Conservation (phyloP, 345 rosid species). For the Eutrema yunnanense region DNA sequence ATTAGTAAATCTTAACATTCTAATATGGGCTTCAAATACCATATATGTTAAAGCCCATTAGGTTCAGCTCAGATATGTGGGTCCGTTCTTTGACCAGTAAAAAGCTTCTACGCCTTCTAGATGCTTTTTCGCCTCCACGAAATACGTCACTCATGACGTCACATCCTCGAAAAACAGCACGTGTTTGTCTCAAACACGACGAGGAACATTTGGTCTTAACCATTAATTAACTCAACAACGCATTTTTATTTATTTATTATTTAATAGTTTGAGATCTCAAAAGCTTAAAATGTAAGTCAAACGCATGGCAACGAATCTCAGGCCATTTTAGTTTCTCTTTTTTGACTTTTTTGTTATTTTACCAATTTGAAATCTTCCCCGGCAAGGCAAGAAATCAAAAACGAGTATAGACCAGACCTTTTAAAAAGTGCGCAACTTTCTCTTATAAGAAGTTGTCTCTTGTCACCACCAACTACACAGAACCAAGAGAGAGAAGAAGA, state of each 20-base stretch:
- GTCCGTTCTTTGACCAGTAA: not conserved
- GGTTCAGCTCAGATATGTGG: not conserved
- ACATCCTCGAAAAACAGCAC: not conserved
- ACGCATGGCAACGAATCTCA: slow-evolving; percentile 11
- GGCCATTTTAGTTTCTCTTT: not conserved
- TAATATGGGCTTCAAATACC: not conserved
- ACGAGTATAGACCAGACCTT: not conserved
- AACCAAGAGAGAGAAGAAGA: not conserved
- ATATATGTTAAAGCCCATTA: not conserved
- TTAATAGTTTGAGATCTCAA: not conserved
- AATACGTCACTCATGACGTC: slow-evolving; percentile 21
- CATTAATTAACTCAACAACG: not conserved
- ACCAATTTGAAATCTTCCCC: slow-evolving; percentile 14
- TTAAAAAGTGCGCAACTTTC: not conserved
- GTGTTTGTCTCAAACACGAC: slow-evolving; percentile 11
- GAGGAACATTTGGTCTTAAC: not conserved
- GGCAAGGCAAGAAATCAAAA: slow-evolving; percentile 12
- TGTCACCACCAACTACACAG: not conserved
- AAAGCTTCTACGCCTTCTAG: not conserved
- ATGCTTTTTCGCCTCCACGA: not conserved
- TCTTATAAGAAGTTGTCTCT: not conserved
- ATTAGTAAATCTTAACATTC: too few relatives aligned
- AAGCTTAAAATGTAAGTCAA: slow-evolving; percentile 1
- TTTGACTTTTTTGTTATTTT: not conserved
- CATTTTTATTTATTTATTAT: not conserved